Conservation (phyloP, 2,329 filamentous ascomycete species). For the Falciphora oryzae region DNA sequence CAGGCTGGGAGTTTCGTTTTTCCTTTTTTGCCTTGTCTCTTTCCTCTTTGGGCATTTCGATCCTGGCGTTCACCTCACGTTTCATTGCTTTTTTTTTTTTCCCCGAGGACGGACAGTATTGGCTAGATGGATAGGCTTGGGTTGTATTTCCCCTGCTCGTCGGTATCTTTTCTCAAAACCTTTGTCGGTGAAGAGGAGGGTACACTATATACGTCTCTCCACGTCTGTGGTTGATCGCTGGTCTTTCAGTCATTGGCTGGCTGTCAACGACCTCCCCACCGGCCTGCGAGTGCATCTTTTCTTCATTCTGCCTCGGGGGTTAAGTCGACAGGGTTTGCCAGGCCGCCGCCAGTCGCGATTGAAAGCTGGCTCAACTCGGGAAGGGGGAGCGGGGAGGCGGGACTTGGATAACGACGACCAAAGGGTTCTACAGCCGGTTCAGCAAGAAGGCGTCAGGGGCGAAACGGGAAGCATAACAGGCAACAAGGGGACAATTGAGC, state of each 20-base stretch:
- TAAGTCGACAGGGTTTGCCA: no score
- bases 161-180: not conserved
- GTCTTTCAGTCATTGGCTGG: no score
- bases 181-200: not conserved
- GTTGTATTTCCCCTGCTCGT: not conserved
- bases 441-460: not conserved
- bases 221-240: not conserved
- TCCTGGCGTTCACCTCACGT: not conserved
- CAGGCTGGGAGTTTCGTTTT: not conserved
- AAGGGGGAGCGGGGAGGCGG: not conserved
- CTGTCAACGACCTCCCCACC: no score
- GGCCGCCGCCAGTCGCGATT: no score
- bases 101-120: not conserved
- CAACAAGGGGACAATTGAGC: not conserved
- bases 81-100: not conserved
- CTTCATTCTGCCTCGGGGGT: no score
- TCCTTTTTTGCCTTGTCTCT: not conserved
- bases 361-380: no score
- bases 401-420: not conserved
- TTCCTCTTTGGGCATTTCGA: not conserved
- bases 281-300: no score
- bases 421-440: not conserved
- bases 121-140: not conserved
- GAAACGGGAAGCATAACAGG: not conserved
- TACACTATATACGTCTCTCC: not conserved